phyloP scores from a whole-genome alignment of 1,284 basidiomycete species.

The Jaminaea rosea region DNA sequence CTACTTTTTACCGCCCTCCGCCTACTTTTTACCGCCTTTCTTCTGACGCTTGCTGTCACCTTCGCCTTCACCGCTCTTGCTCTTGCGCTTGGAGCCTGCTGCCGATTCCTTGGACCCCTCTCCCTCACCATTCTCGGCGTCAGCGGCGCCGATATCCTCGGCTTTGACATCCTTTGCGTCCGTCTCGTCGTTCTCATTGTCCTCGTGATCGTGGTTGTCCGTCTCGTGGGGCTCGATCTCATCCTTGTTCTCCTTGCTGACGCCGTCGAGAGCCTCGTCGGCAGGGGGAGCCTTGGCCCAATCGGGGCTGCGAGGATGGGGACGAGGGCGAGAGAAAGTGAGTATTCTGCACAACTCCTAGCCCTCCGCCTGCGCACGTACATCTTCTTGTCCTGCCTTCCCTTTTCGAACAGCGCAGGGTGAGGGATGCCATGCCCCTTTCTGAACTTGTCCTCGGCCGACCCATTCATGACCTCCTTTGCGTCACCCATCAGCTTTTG shows the following conservation, averaged over 20 bases:
- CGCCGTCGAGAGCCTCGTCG: slow-evolving; percentile 9
- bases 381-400: neutral
- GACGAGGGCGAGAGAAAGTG: neutral
- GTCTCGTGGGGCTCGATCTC: slow-evolving; percentile 15
- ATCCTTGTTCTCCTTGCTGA: slow-evolving; percentile 12
- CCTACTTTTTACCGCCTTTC: too few species aligned
- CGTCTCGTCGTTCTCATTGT: slow-evolving; percentile 15
- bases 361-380: too few species aligned
- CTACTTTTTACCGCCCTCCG: too few species aligned
- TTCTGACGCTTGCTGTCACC: too few species aligned
- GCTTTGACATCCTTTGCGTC: slow-evolving; percentile 8
- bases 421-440: slow-evolving; percentile 26
- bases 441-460: slow-evolving; percentile 23
- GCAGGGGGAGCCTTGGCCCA: slow-evolving; percentile 24
- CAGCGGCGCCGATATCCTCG: too few species aligned
- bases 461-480: slow-evolving; percentile 33
- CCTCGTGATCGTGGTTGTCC: slow-evolving; percentile 12
- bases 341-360: neutral
- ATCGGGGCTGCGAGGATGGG: slow-evolving; percentile 27
- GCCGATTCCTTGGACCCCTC: too few species aligned
- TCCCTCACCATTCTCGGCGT: too few species aligned
- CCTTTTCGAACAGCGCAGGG: slow-evolving; percentile 2
- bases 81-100: too few species aligned
- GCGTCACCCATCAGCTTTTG: slow-evolving; percentile 18
- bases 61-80: too few species aligned